Evolutionary conservation across 2,329 filamentous ascomycete genomes (phyloP), one percentile per base, ranked within the genome.

Genomic region (Venturia effusa): DNA sequence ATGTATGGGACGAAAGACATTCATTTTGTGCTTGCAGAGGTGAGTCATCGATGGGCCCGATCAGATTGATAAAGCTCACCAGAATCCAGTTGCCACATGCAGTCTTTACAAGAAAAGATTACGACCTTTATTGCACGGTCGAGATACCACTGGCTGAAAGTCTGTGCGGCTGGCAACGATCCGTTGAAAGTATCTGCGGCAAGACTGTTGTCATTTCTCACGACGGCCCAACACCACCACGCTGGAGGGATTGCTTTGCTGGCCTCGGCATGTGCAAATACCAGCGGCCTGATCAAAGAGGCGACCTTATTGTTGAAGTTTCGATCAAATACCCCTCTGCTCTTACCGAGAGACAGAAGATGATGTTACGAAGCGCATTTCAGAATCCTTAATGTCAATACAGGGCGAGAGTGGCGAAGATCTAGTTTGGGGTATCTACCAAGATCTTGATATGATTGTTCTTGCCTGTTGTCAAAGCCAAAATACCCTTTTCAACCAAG

Each of bases 371-470:
- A 51, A 24, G 34, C 24, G 63, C 63, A 22, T 51, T 64, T 41
- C 51, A 57, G 15, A 57, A 57, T 34, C 51, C 51, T 57, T 57
- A 30, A 57, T 32, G 30, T 13, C 8, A 19, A 32, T 30, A 22
- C 17, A 22, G 1, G 24, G 4, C 8, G 17, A n/a, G 27, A 34
- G 34, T 11, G 30, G 13, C 27, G 15, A 32, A 34, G 6, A 4
- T 34, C 10, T n/a, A 34, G 27, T 55, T 55, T 15, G 19, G 51
- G 34, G 34, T 55, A 15, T 55, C 51, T 55, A 74, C 73, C 61
- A 75, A 59, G 43, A 75, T 74, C 67, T 74, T 75, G 39, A 75
- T 69, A 61, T 75, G 72, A 6, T 73, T 61, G 61, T 75, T 70
- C 61, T 71, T 74, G 61, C 73, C 69, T 30, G 62, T 67, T 15